A percentile compares a stretch with the other conserved stretches of the same genome.
Evolutionary conservation across 2,329 filamentous ascomycete genomes (phyloP).

Genomic region (Pseudogymnoascus pannorum): DNA sequence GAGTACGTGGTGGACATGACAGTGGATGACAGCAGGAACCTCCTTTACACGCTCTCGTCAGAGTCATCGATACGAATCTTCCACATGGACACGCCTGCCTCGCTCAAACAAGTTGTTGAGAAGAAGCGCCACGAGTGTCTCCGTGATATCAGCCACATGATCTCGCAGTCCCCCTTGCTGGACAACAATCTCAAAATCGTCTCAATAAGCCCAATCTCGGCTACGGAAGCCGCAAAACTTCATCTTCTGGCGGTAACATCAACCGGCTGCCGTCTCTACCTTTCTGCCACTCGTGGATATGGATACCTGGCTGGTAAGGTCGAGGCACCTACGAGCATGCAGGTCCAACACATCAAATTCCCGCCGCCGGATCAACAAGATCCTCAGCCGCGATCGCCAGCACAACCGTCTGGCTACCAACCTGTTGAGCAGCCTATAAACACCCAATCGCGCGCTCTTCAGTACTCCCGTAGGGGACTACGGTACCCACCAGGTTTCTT

Average conservation of each 20-base stretch:
- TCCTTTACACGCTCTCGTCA: slow-evolving; percentile 87
- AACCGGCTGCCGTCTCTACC: slow-evolving; percentile 83
- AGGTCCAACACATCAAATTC: slow-evolving; percentile 94
- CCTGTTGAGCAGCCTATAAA: slow-evolving; percentile 22
- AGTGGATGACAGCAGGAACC: slow-evolving; percentile 78
- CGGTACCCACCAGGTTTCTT: slow-evolving; percentile 85
- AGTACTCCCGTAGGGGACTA: slow-evolving; percentile 43
- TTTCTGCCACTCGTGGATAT: slow-evolving; percentile 75
- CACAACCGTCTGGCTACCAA: slow-evolving; percentile 20
- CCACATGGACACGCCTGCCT: slow-evolving; percentile 64
- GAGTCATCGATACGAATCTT: slow-evolving; percentile 86
- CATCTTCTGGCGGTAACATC: slow-evolving; percentile 86
- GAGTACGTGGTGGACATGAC: slow-evolving; percentile 73
- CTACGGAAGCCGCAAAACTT: slow-evolving; percentile 70
- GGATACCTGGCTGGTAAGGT: slow-evolving; percentile 49
- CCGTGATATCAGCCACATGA: slow-evolving; percentile 76
- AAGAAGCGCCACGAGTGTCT: slow-evolving; percentile 53
- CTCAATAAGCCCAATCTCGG: slow-evolving; percentile 77
- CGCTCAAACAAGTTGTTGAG: slow-evolving; percentile 56
- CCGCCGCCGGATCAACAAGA: slow-evolving; percentile 53
- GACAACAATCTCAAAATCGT: slow-evolving; percentile 65
- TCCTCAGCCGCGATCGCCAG: slow-evolving; percentile 24
- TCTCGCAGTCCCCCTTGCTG: slow-evolving; percentile 64
- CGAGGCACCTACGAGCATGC: slow-evolving; percentile 82
- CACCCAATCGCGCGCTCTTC: slow-evolving; percentile 40